Evolutionary conservation across 345 rosid genomes (phyloP).

Genomic region (Melaleuca alternifolia): DNA sequence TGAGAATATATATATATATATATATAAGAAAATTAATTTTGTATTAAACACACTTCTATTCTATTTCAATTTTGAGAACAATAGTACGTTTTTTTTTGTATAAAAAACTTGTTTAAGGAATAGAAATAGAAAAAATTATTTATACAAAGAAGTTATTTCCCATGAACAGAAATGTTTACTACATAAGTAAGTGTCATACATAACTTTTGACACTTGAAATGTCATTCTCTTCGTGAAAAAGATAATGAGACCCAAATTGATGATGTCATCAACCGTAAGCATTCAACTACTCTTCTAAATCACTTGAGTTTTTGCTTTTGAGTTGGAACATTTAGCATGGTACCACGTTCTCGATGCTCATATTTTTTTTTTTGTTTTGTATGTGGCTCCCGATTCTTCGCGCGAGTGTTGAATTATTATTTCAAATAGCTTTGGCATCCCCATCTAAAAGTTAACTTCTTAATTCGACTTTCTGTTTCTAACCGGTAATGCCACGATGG

Average conservation of each 20-base stretch:
- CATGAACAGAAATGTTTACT: too few species aligned
- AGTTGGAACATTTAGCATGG: not conserved
- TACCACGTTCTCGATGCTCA: not conserved
- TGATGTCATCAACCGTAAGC: not conserved
- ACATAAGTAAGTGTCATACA: too few species aligned
- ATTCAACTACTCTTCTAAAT: not conserved
- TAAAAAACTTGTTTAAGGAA: too few species aligned
- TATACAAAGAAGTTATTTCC: too few species aligned
- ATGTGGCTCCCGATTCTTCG: not conserved
- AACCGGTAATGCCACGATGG: not conserved
- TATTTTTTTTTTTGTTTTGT: not conserved
- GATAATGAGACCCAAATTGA: not conserved
- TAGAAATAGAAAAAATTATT: too few species aligned
- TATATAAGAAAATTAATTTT: too few species aligned
- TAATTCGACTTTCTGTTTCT: not conserved
- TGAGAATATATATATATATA: too few species aligned
- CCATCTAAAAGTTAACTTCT: not conserved
- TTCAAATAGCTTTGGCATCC: not conserved
- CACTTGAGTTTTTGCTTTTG: not conserved
- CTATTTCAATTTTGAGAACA: too few species aligned
- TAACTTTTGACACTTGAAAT: too few species aligned
- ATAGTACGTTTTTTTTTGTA: too few species aligned
- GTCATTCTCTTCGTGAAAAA: not conserved
- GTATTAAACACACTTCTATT: too few species aligned
- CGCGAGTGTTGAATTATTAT: not conserved